Evolutionary conservation across 73 alveolate genomes (phyloP).

Genomic region (Breviolum minutum): DNA sequence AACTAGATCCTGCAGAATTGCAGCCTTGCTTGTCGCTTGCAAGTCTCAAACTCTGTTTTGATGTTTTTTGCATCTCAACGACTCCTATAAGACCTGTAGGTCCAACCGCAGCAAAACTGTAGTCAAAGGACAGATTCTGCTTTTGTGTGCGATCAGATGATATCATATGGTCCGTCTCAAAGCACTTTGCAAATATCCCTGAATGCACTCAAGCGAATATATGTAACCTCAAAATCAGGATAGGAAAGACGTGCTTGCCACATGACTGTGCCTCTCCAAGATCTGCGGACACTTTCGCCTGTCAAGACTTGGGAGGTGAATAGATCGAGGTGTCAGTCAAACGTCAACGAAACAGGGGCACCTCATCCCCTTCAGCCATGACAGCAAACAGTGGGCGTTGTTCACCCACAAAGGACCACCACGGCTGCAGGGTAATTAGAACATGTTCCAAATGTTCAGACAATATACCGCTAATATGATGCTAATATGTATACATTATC

Average conservation of each 20-base stretch:
- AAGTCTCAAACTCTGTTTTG: too few relatives aligned
- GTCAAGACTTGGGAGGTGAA: background rate
- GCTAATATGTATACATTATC: too few relatives aligned
- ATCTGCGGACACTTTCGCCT: slow-evolving; percentile 26
- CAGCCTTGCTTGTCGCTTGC: background rate
- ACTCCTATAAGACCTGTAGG: background rate
- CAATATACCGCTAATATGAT: too few relatives aligned
- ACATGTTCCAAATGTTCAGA: background rate
- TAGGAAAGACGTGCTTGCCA: background rate
- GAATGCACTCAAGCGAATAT: background rate
- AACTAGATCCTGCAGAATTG: background rate
- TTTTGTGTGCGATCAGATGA: too few relatives aligned
- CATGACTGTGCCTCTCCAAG: background rate
- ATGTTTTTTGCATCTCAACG: too few relatives aligned
- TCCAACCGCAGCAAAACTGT: background rate
- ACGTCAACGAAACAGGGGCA: background rate
- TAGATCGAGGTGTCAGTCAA: too few relatives aligned
- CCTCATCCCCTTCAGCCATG: slow-evolving; percentile 32
- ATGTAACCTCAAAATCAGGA: background rate
- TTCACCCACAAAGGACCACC: slow-evolving; percentile 24
- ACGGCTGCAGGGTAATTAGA: background rate
- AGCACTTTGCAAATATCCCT: too few relatives aligned
- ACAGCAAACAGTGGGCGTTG: background rate
- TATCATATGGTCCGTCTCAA: too few relatives aligned
- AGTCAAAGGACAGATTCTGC: too few relatives aligned